Evolutionary conservation across 768 basidiomycete species (phyloP).

Genomic region (Lactarius akahatsu): DNA sequence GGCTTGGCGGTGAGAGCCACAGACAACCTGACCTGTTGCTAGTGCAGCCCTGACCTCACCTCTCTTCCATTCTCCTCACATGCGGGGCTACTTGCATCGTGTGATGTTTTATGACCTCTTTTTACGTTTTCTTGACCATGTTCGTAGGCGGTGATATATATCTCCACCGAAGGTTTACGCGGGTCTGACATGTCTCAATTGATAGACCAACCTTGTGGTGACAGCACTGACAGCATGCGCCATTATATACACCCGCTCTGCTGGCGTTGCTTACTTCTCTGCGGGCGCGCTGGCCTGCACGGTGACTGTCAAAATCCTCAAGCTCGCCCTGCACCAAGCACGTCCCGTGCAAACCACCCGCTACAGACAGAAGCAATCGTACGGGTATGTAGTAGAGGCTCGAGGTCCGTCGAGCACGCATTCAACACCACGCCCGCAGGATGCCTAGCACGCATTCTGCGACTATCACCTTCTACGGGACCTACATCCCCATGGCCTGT

Average conservation of each 20-base stretch:
- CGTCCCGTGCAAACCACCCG: constrained; percentile 48
- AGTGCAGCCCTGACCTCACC: neutral
- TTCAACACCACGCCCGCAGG: constrained; percentile 38
- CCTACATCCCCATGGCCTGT: constrained; percentile 59
- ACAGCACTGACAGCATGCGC: constrained; percentile 47
- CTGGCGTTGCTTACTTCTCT: constrained; percentile 59
- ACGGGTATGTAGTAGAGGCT: constrained; percentile 53
- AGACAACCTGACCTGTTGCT: neutral
- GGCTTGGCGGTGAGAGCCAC: neutral
- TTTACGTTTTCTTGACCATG: constrained; percentile 26
- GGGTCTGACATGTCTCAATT: constrained; percentile 19
- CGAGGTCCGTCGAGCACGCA: neutral
- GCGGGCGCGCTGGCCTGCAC: constrained; percentile 57
- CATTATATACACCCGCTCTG: constrained; percentile 61
- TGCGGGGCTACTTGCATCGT: constrained; percentile 1
- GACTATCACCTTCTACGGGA: constrained; percentile 60
- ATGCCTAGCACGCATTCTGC: constrained; percentile 87
- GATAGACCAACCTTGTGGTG: constrained; percentile 61
- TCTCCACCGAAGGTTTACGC: neutral
- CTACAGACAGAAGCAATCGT: constrained; percentile 50
- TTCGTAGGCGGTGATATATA: constrained; percentile 15
- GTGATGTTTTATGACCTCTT: neutral
- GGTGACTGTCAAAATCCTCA: constrained; percentile 59
- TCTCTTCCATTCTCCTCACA: constrained; percentile 2
- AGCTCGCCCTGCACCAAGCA: constrained; percentile 60